phyloP scores from a whole-genome alignment of 371 early-diverging fungal species.

The Mucor circinelloides region DNA sequence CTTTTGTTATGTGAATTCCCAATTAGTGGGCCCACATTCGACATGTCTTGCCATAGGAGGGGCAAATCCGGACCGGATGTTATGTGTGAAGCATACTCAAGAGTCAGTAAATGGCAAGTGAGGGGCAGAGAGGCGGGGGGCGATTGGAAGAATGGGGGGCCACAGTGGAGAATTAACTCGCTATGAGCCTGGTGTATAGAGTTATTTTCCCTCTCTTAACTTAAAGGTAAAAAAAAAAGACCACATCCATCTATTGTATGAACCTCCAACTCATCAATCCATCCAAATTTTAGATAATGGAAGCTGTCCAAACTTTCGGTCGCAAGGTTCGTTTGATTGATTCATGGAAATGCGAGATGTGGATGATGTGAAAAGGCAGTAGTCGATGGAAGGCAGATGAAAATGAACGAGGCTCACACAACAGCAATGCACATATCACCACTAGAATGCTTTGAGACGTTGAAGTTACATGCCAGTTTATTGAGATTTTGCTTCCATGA shows the following conservation, averaged over 20 bases:
- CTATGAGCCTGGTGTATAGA: neutral
- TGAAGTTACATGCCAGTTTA: too few relatives aligned
- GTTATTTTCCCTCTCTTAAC: conserved; percentile 24
- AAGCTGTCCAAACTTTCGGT: conserved; percentile 62
- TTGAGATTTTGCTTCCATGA: too few relatives aligned
- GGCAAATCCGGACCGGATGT: neutral
- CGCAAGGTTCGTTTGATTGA: conserved; percentile 48
- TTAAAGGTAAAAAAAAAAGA: conserved; percentile 16
- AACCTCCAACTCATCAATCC: neutral
- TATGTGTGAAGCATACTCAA: neutral
- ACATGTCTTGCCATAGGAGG: neutral
- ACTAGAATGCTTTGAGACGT: neutral
- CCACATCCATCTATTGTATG: conserved; percentile 8
- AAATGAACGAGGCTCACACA: neutral
- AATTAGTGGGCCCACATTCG: neutral
- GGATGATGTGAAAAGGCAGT: neutral
- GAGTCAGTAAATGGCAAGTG: neutral
- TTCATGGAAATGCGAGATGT: neutral
- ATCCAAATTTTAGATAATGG: conserved; percentile 35
- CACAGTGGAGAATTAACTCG: neutral
- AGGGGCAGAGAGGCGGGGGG: neutral
- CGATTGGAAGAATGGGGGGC: neutral
- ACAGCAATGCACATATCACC: too few relatives aligned
- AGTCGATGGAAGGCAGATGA: neutral
- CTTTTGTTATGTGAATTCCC: neutral